Evolutionary conservation across 768 basidiomycete genomes (phyloP).

Genomic region (Tremella yokohamensis): DNA sequence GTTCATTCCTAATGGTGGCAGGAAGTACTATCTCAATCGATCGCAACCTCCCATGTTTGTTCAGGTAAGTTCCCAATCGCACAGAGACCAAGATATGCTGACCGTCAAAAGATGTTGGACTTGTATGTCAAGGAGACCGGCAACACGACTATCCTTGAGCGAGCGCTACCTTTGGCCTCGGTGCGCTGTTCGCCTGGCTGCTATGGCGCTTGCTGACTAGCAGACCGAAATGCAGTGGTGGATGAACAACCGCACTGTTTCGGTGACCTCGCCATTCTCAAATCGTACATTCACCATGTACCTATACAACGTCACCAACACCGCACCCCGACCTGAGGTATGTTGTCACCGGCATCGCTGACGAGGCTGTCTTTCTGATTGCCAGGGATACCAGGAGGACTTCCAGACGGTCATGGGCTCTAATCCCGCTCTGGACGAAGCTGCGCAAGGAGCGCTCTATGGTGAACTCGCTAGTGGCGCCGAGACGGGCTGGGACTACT

Average conservation of each 20-base stretch:
- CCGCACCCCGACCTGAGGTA: slow-evolving; percentile 81
- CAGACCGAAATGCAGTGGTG: slow-evolving; percentile 83
- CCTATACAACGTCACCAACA: slow-evolving; percentile 66
- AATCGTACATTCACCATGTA: slow-evolving; percentile 61
- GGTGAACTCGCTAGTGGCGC: slow-evolving; percentile 83
- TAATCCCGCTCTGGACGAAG: slow-evolving; percentile 59
- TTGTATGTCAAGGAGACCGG: slow-evolving; percentile 71
- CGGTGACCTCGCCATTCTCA: slow-evolving; percentile 46
- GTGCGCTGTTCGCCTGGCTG: slow-evolving; percentile 45
- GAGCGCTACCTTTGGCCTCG: slow-evolving; percentile 82
- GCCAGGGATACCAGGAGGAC: slow-evolving; percentile 58
- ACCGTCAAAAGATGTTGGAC: slow-evolving; percentile 67
- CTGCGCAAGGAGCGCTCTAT: slow-evolving; percentile 65
- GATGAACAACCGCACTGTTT: slow-evolving; percentile 64
- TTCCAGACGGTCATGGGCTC: slow-evolving; percentile 70
- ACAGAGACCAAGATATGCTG: slow-evolving; percentile 1
- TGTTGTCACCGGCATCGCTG: slow-evolving; percentile 5
- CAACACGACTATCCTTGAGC: slow-evolving; percentile 68
- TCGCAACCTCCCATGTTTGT: slow-evolving; percentile 92
- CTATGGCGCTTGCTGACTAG: slow-evolving; percentile 14
- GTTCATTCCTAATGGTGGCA: slow-evolving; percentile 91
- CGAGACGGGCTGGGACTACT: slow-evolving; percentile 61
- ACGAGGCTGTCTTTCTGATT: background rate
- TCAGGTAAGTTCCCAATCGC: slow-evolving; percentile 56
- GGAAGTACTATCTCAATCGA: slow-evolving; percentile 85